A percentile compares a stretch with the other conserved stretches of the same genome.
Evolutionary conservation across 805 yeast genomes (phyloP).

Genomic region (Ogataea saltuana): DNA sequence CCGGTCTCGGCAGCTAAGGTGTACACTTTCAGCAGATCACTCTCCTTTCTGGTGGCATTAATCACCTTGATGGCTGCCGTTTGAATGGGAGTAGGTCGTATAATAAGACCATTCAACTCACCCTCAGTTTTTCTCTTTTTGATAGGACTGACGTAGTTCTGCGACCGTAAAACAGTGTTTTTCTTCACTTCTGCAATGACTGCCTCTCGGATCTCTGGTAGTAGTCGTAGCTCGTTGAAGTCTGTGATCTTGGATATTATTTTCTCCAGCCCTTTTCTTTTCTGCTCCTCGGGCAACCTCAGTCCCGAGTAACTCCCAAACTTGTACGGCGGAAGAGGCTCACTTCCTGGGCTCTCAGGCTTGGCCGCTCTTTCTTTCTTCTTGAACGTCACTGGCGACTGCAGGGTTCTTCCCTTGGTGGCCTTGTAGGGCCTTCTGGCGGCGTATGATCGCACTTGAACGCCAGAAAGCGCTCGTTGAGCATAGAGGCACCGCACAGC

Average conservation of each 20-base stretch:
- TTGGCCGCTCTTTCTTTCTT: neutral
- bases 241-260: constrained; percentile 53
- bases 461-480: no score
- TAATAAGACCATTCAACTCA: constrained; percentile 38
- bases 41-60: constrained; percentile 39
- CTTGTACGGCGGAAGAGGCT: constrained; percentile 33
- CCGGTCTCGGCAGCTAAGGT: constrained; percentile 96
- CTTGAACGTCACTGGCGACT: neutral
- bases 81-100: constrained; percentile 80
- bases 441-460: constrained; percentile 1
- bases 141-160: constrained; percentile 31
- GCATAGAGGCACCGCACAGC: no score
- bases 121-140: constrained; percentile 35
- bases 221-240: constrained; percentile 66
- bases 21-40: constrained; percentile 53
- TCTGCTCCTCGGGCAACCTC: constrained; percentile 39
- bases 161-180: constrained; percentile 43
- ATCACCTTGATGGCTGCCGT: constrained; percentile 66
- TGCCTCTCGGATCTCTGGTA: constrained; percentile 65
- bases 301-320: constrained; percentile 54
- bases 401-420: constrained; percentile 14
- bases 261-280: constrained; percentile 38
- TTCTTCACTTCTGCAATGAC: constrained; percentile 53
- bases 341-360: constrained; percentile 8
- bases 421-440: constrained; percentile 8